Evolutionary conservation across 805 yeast species (phyloP).

Genomic region (Nakazawaea wyomingensis): DNA sequence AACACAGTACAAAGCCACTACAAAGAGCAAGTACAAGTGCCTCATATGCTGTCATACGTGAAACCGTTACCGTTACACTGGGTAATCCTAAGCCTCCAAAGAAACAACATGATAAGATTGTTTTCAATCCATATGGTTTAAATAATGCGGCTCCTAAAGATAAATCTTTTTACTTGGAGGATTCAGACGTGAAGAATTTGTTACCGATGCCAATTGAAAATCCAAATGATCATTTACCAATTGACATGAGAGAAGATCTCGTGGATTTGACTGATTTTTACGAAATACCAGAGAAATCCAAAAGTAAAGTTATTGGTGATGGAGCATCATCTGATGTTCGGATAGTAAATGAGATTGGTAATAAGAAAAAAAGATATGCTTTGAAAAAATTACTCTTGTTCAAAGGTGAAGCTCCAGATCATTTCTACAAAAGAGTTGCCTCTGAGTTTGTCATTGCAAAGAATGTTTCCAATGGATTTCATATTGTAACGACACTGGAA

Average conservation of each 20-base stretch:
- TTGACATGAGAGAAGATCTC: slow-evolving; percentile 41
- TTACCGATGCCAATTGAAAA: slow-evolving; percentile 58
- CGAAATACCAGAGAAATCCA: slow-evolving; percentile 35
- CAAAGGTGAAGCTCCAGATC: slow-evolving; percentile 55
- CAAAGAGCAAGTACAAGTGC: slow-evolving; percentile 6
- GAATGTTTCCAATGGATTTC: slow-evolving; percentile 48
- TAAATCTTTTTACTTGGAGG: slow-evolving; percentile 23
- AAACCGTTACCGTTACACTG: too few species aligned
- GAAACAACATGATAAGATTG: slow-evolving; percentile 31
- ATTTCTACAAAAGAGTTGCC: slow-evolving; percentile 58
- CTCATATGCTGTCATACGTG: not conserved
- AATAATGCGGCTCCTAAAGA: slow-evolving; percentile 32
- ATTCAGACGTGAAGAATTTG: slow-evolving; percentile 38
- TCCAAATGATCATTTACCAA: slow-evolving; percentile 63
- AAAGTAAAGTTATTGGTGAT: slow-evolving; percentile 51
- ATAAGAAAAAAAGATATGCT: slow-evolving; percentile 46
- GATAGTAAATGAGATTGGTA: slow-evolving; percentile 32
- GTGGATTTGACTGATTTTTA: slow-evolving; percentile 51
- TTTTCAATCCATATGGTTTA: slow-evolving; percentile 64
- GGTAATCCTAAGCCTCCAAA: slow-evolving; percentile 1
- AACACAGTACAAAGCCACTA: not conserved
- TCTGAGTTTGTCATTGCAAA: slow-evolving; percentile 62
- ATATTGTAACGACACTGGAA: slow-evolving; percentile 52
- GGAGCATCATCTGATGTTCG: slow-evolving; percentile 73
- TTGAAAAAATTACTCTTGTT: slow-evolving; percentile 60